These are phyloP conservation scores for Cutaneotrichosporon arboriforme DNA, from an alignment of 1,284 basidiomycete species.

Conservation along the genomic window DNA sequence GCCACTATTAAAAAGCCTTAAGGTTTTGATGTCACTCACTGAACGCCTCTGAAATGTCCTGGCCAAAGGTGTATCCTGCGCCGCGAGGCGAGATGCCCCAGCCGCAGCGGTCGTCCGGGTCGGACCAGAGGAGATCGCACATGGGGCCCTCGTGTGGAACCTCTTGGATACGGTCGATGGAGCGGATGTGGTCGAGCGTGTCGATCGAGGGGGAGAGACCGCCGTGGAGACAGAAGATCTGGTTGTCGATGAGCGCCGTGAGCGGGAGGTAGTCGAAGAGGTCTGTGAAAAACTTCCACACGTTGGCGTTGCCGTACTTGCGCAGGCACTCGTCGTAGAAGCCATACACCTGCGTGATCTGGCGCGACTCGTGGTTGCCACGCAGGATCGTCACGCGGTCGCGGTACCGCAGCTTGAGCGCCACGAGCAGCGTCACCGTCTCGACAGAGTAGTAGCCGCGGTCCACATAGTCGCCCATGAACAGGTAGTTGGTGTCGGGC, in stretches of 20 bases:
- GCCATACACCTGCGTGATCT: constrained; percentile 99
- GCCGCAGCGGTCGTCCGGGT: constrained; percentile 97
- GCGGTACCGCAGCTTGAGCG: constrained; percentile 95
- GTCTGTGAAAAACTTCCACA: constrained; percentile 99
- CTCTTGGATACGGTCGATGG: constrained; percentile 97
- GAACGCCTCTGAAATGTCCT: constrained; percentile 76
- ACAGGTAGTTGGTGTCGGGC: constrained; percentile 99
- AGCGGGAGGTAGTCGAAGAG: constrained; percentile 96
- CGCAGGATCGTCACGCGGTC: constrained; percentile 97
- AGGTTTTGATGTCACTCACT: constrained; percentile 47
- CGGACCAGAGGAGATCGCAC: constrained; percentile 98
- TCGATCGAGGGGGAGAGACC: constrained; percentile 98
- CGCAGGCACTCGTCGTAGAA: constrained; percentile 99
- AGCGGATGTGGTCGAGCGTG: constrained; percentile 97
- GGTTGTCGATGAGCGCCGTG: constrained; percentile 95
- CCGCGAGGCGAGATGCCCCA: constrained; percentile 99
- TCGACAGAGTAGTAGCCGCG: constrained; percentile 99
- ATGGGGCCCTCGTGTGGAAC: constrained; percentile 99
- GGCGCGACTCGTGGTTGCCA: constrained; percentile 97
- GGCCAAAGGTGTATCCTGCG: constrained; percentile 98
- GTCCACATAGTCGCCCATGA: constrained; percentile 99
- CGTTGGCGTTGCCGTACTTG: constrained; percentile 99
- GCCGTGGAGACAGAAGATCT: constrained; percentile 99
- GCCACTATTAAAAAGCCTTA: too few relatives aligned
- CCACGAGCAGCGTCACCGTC: constrained; percentile 96